phyloP scores from a whole-genome alignment of 2,329 filamentous ascomycete species.

The Pseudogymnoascus sp. region DNA sequence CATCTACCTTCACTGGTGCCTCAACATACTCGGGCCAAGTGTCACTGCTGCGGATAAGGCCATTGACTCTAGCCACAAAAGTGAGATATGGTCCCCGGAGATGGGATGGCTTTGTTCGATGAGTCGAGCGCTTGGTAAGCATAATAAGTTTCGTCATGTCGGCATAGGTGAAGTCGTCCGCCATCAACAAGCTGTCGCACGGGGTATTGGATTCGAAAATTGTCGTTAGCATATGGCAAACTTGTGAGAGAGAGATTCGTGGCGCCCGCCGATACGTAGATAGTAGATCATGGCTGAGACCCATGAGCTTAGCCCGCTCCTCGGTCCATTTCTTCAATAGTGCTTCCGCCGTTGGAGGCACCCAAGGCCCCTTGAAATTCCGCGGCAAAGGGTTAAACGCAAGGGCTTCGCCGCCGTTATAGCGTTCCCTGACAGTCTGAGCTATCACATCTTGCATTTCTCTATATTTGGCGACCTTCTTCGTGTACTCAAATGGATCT shows the following conservation, averaged over 20 bases:
- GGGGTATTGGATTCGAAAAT: not conserved
- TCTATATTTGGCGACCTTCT: not conserved
- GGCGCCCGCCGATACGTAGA: not conserved
- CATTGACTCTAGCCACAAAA: not conserved
- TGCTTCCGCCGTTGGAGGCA: not conserved
- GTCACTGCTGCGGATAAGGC: not conserved
- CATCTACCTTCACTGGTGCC: not conserved
- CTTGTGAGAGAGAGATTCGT: not conserved
- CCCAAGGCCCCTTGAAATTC: constrained; percentile 1
- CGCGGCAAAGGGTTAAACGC: not conserved
- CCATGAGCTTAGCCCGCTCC: not conserved
- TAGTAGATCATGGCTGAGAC: not conserved
- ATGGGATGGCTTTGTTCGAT: not conserved
- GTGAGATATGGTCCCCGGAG: not conserved
- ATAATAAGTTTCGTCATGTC: not conserved
- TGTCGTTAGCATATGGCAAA: not conserved
- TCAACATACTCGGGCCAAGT: not conserved
- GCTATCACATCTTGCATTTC: not conserved
- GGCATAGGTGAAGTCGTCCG: not conserved
- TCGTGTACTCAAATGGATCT: constrained; percentile 2
- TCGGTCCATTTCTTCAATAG: not conserved
- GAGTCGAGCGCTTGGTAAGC: not conserved
- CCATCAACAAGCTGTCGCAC: not conserved
- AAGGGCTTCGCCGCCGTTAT: not conserved
- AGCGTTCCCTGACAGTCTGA: not conserved